Evolutionary conservation across 2,329 filamentous ascomycete species (phyloP).

Genomic region (Diaporthe eres): DNA sequence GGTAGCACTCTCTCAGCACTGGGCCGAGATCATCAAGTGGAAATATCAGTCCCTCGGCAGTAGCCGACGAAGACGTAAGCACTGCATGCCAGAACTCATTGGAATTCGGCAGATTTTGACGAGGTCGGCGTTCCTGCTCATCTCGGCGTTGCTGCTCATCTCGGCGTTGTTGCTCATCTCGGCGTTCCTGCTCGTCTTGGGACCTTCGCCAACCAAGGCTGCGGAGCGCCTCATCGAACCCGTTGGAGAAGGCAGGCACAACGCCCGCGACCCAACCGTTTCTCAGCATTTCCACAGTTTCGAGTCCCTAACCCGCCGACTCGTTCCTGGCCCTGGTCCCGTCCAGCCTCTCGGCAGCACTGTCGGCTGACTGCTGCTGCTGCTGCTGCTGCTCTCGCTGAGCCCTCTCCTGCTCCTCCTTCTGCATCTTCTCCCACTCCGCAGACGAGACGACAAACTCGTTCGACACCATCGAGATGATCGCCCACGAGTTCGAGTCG

Average conservation of each 20-base stretch:
- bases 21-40: not conserved
- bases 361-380: constrained; percentile 8
- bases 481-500: constrained; percentile 61
- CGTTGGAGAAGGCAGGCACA: not conserved
- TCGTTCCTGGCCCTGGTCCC: not conserved
- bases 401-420: constrained; percentile 30
- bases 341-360: not conserved
- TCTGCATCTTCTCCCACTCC: constrained; percentile 39
- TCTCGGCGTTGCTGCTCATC: not conserved
- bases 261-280: not conserved
- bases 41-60: not conserved
- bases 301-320: not conserved
- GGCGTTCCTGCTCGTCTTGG: not conserved
- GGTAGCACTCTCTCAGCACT: not conserved
- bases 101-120: not conserved
- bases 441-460: constrained; percentile 36
- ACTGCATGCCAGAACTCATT: not conserved
- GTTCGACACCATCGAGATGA: constrained; percentile 52
- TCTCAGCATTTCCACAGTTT: not conserved
- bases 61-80: not conserved
- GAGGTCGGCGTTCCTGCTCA: not conserved
- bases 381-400: constrained; percentile 24
- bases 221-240: not conserved
- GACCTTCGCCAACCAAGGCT: not conserved
- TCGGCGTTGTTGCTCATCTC: not conserved